Evolutionary conservation across 179 eudicot species (phyloP), one percentile per base, ranked within the genome.

Genomic region (Silene vulgaris): DNA sequence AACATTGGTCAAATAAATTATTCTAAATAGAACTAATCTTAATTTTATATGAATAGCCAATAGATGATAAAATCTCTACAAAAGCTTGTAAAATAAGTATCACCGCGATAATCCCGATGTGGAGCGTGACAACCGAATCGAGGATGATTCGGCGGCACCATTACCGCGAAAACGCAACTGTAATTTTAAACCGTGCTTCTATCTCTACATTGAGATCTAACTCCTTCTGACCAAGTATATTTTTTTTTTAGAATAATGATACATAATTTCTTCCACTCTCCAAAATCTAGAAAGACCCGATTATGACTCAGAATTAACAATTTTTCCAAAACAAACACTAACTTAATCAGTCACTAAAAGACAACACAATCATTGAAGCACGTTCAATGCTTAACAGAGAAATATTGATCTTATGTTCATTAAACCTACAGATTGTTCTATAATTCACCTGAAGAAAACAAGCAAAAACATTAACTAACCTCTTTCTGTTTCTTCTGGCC

Each of bases 401-500:
- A 19, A 56, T 14, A 29, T 35, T 67, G 69, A 21, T n/a, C 16
- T 37, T 45, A 40, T 0, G 13, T 62, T 37, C 61, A 50, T 35
- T 52, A 19, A 21, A 20, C 12, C 62, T 6, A 71, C 40, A 52
- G 12, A 52, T 71, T 43, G 1, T 14, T 16, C 43, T 21, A 50
- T 26, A n/a, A 52, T 75, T 65, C 43, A 20, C 11, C 16, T 54
- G 61, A 65, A 14, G 45, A 65, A 65, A 78, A 78, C 26, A 65
- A 13, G 5, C 0, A 32, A 74, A 60, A 65, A 14, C 30, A 32
- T 17, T 59, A 32, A 89, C 91, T 81, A 30, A 92, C 96, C 96
- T 87, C 97, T 83, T 87, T 88, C 74, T 78, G 84, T 76, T 87
- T 92, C 79, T 83, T 89, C 30, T 84, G 82, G 68, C 93, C 95